Evolutionary conservation across 1,284 basidiomycete species (phyloP).

Genomic region (Hemileia vastatrix): DNA sequence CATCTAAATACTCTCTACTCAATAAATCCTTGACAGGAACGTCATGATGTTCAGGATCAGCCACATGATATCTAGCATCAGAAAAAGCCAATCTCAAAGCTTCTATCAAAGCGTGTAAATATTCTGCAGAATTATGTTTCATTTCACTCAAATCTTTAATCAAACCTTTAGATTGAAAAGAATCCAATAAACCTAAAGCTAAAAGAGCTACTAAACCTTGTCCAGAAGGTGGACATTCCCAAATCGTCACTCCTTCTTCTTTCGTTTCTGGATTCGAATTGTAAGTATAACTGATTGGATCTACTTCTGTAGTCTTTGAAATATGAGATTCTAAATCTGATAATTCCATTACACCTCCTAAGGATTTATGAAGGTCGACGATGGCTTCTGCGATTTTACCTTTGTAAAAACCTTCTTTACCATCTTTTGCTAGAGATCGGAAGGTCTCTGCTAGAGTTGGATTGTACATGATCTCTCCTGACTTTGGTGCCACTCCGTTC

Average conservation of each 20-base stretch:
- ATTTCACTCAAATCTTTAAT: slow-evolving; percentile 62
- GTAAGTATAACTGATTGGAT: slow-evolving; percentile 85
- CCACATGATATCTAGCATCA: slow-evolving; percentile 74
- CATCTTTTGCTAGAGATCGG: slow-evolving; percentile 63
- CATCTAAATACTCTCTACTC: slow-evolving; percentile 71
- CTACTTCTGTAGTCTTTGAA: slow-evolving; percentile 59
- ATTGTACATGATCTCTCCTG: slow-evolving; percentile 43
- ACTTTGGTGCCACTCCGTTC: slow-evolving; percentile 58
- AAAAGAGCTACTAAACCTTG: slow-evolving; percentile 90
- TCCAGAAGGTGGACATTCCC: slow-evolving; percentile 89
- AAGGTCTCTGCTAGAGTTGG: slow-evolving; percentile 76
- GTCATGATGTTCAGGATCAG: slow-evolving; percentile 66
- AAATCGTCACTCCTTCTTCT: slow-evolving; percentile 61
- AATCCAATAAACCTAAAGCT: slow-evolving; percentile 83
- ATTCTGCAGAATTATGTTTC: slow-evolving; percentile 77
- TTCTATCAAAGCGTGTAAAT: slow-evolving; percentile 79
- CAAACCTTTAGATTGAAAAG: slow-evolving; percentile 63
- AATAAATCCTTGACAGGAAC: slow-evolving; percentile 68
- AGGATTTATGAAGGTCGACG: slow-evolving; percentile 58
- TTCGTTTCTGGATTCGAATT: slow-evolving; percentile 49
- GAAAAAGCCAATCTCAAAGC: slow-evolving; percentile 64
- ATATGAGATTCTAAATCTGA: slow-evolving; percentile 70
- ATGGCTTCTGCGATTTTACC: slow-evolving; percentile 80
- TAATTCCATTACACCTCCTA: slow-evolving; percentile 81
- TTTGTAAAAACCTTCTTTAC: slow-evolving; percentile 84